These are phyloP conservation scores for Coemansia sp. DNA, from an alignment of 192 early-diverging fungal species.

Conservation along the genomic window DNA sequence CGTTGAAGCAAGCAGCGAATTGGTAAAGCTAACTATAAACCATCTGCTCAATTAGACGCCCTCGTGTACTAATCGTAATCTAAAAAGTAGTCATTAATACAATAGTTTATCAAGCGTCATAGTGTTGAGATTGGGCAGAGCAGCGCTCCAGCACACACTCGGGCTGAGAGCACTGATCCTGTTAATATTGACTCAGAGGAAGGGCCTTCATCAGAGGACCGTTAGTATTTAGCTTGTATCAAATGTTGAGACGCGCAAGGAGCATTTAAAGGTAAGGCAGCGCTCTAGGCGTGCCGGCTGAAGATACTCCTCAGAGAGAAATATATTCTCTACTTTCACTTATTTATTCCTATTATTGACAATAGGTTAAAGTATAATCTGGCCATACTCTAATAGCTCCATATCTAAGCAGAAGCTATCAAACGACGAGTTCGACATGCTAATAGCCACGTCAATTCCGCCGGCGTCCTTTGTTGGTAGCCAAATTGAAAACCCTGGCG, in stretches of 20 bases:
- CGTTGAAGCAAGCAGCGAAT: background rate
- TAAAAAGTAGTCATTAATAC: background rate
- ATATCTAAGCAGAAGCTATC: background rate
- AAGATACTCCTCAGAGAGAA: too few relatives aligned
- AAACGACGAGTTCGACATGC: conserved; percentile 8
- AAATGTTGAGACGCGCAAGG: too few relatives aligned
- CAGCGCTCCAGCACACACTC: too few relatives aligned
- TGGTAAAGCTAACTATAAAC: conserved; percentile 32
- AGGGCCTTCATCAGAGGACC: too few relatives aligned
- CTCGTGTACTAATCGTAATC: background rate
- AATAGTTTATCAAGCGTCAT: background rate
- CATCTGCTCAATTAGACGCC: conserved; percentile 35
- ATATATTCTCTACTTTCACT: too few relatives aligned
- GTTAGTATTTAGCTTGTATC: too few relatives aligned
- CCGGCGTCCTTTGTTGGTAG: conserved; percentile 16
- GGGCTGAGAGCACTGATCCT: too few relatives aligned
- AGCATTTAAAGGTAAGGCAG: too few relatives aligned
- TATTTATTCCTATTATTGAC: too few relatives aligned
- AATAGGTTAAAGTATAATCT: conserved; percentile 6
- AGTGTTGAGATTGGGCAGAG: too few relatives aligned
- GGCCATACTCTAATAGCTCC: conserved; percentile 16
- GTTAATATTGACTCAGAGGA: too few relatives aligned
- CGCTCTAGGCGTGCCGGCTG: too few relatives aligned
- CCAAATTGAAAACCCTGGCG: conserved; percentile 25
- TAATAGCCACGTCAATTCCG: conserved; percentile 20